Conservation (phyloP, 345 rosid species). For the Gossypioides kirkii region DNA sequence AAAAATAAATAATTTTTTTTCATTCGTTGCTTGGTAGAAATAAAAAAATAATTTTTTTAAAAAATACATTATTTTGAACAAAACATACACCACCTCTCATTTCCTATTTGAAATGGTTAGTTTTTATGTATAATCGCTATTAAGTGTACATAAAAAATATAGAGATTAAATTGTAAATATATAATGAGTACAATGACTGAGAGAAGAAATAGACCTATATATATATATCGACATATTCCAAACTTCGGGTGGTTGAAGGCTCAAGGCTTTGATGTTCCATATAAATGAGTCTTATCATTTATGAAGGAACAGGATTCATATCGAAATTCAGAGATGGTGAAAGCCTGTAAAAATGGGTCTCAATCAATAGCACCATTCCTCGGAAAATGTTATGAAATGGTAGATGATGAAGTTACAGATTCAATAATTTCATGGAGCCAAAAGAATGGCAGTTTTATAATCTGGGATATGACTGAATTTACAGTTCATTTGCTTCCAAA, state of each 20-base stretch:
- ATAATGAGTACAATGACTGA: too few species aligned
- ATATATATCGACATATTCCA: neutral
- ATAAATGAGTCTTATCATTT: neutral
- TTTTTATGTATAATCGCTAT: too few species aligned
- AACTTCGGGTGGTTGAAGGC: neutral
- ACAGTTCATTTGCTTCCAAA: conserved; percentile 60
- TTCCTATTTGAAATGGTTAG: too few species aligned
- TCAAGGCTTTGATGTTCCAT: neutral
- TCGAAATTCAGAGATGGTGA: conserved; percentile 39
- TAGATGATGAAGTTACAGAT: conserved; percentile 59
- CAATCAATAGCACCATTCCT: conserved; percentile 60
- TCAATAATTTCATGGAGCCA: conserved; percentile 62
- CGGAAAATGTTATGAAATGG: conserved; percentile 85
- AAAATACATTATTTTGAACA: too few species aligned
- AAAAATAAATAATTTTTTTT: too few species aligned
- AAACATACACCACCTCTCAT: too few species aligned
- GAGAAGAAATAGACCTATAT: neutral
- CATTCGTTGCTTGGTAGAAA: too few species aligned
- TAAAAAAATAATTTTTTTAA: too few species aligned
- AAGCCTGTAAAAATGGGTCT: conserved; percentile 42
- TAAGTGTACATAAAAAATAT: too few species aligned
- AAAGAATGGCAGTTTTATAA: conserved; percentile 45
- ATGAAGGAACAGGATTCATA: neutral
- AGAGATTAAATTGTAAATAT: too few species aligned
- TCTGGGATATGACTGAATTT: conserved; percentile 57